Conservation (phyloP, 2,329 filamentous ascomycete species). For the Diaporthe batatas region DNA sequence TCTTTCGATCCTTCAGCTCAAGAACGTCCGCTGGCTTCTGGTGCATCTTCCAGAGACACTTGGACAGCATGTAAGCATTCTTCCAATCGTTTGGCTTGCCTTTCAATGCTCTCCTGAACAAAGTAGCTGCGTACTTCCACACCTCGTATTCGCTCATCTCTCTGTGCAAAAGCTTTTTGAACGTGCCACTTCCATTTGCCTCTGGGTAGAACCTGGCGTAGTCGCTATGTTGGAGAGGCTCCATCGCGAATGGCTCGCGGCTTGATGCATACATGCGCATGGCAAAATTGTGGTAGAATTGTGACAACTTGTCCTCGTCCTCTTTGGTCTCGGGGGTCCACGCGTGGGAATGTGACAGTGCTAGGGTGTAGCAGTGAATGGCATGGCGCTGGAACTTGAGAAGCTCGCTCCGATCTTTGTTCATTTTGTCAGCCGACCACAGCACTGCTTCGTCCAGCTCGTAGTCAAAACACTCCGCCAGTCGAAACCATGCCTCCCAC, state of each 20-base stretch:
- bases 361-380: slow-evolving; percentile 82
- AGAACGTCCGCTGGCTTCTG: slow-evolving; percentile 61
- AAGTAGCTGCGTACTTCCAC: slow-evolving; percentile 70
- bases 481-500: slow-evolving; percentile 92
- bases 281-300: slow-evolving; percentile 71
- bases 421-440: slow-evolving; percentile 93
- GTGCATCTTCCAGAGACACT: slow-evolving; percentile 76
- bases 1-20: slow-evolving; percentile 57
- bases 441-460: slow-evolving; percentile 89
- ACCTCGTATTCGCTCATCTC: slow-evolving; percentile 72
- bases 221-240: slow-evolving; percentile 69
- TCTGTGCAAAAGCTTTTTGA: slow-evolving; percentile 65
- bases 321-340: slow-evolving; percentile 59
- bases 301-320: slow-evolving; percentile 67
- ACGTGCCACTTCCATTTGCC: slow-evolving; percentile 62
- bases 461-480: slow-evolving; percentile 89
- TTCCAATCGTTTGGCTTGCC: slow-evolving; percentile 70
- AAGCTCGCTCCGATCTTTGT: slow-evolving; percentile 82
- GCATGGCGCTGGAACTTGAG: slow-evolving; percentile 82
- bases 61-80: slow-evolving; percentile 72
- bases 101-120: slow-evolving; percentile 69
- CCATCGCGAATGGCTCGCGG: slow-evolving; percentile 73
- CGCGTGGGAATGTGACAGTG: slow-evolving; percentile 69
- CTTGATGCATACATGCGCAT: slow-evolving; percentile 74
- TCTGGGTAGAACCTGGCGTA: slow-evolving; percentile 71